Conservation (phyloP, 805 yeast genomes). For the Wickerhamiella brachini region DNA sequence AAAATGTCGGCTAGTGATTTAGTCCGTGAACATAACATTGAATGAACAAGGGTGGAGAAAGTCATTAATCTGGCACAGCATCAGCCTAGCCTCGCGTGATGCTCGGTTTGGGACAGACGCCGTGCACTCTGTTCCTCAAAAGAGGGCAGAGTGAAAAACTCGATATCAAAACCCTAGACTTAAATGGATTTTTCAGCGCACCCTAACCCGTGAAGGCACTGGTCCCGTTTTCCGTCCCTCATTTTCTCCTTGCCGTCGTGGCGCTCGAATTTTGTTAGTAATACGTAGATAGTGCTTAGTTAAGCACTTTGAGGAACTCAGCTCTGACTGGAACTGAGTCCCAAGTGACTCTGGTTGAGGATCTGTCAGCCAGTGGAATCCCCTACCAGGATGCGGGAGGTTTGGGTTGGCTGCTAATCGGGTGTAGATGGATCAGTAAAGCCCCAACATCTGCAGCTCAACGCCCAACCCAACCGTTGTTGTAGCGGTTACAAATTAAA, state of each 20-base stretch:
- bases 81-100: background rate
- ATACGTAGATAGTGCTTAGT: too few species aligned
- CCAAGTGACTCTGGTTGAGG: too few species aligned
- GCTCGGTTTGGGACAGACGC: background rate
- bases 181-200: too few species aligned
- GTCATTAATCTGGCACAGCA: slow-evolving; percentile 6
- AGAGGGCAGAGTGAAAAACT: background rate
- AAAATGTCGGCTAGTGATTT: slow-evolving; percentile 10
- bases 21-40: slow-evolving; percentile 8
- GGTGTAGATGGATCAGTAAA: background rate
- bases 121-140: background rate
- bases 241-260: too few species aligned
- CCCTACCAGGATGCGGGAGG: background rate
- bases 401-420: background rate
- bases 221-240: too few species aligned
- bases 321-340: too few species aligned
- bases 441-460: background rate
- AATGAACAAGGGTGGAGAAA: slow-evolving; percentile 11
- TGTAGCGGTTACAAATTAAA: background rate
- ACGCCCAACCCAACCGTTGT: background rate
- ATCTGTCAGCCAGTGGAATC: background rate
- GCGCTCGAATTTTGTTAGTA: too few species aligned
- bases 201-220: too few species aligned
- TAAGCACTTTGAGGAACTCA: too few species aligned
- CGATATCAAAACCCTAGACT: too few species aligned